phyloP scores from a whole-genome alignment of 257 asterid species.

The Petrea volubilis region DNA sequence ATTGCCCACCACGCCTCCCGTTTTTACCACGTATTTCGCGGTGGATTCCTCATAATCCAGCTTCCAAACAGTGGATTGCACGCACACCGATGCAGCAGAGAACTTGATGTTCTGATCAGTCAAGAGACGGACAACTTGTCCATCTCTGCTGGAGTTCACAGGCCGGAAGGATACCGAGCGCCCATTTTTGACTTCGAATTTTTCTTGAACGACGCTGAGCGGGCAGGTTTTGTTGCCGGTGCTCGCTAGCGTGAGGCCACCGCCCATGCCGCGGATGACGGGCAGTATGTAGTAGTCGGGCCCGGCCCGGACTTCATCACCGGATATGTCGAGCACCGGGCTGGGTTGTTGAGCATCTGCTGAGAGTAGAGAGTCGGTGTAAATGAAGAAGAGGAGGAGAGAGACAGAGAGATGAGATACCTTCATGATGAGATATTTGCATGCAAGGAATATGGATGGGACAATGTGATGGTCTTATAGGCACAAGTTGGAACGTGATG shows the following conservation, averaged over 20 bases:
- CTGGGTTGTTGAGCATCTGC: conserved; percentile 27
- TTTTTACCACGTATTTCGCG: conserved; percentile 25
- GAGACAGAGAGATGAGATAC: background rate
- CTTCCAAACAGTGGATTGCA: conserved; percentile 47
- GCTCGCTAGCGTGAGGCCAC: conserved; percentile 54
- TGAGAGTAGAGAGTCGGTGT: conserved; percentile 1
- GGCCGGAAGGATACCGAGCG: conserved; percentile 50
- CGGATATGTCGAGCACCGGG: conserved; percentile 44
- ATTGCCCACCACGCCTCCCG: conserved; percentile 55
- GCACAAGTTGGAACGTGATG: background rate
- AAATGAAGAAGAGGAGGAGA: conserved; percentile 22
- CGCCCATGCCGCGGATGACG: conserved; percentile 57
- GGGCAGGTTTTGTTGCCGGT: conserved; percentile 41
- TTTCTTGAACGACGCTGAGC: conserved; percentile 51
- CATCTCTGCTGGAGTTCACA: conserved; percentile 29
- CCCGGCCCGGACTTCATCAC: conserved; percentile 33
- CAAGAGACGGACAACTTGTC: conserved; percentile 40
- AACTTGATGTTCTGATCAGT: conserved; percentile 52
- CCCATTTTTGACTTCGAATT: conserved; percentile 34
- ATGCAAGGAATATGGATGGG: background rate
- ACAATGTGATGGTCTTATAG: background rate
- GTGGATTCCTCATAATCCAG: conserved; percentile 31
- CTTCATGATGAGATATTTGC: conserved; percentile 27
- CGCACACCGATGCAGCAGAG: conserved; percentile 39
- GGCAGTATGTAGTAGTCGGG: conserved; percentile 51